Conservation (phyloP, 495 filamentous ascomycete genomes). For the Lophiotrema nucula region DNA sequence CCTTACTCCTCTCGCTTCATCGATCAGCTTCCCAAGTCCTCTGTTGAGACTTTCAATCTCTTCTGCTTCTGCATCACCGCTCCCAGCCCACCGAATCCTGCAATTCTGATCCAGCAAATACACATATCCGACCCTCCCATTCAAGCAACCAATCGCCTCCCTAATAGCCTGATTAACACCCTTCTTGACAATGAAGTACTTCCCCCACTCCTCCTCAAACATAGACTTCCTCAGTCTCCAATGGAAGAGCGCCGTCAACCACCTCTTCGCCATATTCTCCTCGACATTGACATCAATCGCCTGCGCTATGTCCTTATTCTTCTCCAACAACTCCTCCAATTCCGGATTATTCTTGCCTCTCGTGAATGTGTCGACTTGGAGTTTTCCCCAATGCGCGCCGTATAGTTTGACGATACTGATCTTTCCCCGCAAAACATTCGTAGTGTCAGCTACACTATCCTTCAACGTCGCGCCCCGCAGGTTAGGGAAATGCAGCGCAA, state of each 20-base stretch:
- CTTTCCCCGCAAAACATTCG: conserved; percentile 63
- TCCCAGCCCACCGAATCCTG: conserved; percentile 92
- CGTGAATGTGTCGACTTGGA: conserved; percentile 71
- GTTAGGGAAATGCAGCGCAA: conserved; percentile 91
- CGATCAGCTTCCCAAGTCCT: conserved; percentile 65
- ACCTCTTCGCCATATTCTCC: conserved; percentile 71
- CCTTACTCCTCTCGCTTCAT: conserved; percentile 46
- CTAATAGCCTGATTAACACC: conserved; percentile 73
- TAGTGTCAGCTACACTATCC: conserved; percentile 61
- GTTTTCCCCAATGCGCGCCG: conserved; percentile 78
- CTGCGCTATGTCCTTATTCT: conserved; percentile 57
- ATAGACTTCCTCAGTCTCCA: conserved; percentile 57
- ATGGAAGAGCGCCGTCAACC: conserved; percentile 70
- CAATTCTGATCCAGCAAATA: conserved; percentile 87
- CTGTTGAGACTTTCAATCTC: conserved; percentile 72
- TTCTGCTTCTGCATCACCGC: conserved; percentile 65
- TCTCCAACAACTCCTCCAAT: conserved; percentile 54
- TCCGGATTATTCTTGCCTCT: conserved; percentile 62
- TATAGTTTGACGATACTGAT: conserved; percentile 79
- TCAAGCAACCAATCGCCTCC: conserved; percentile 76
- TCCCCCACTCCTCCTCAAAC: conserved; percentile 59
- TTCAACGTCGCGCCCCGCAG: conserved; percentile 72
- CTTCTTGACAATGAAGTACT: conserved; percentile 79
- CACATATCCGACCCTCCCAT: conserved; percentile 88
- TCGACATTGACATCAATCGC: conserved; percentile 84